Evolutionary conservation across 2,329 filamentous ascomycete genomes (phyloP), one percentile per base, ranked within the genome.

Genomic region (Fonsecaea monophora): DNA sequence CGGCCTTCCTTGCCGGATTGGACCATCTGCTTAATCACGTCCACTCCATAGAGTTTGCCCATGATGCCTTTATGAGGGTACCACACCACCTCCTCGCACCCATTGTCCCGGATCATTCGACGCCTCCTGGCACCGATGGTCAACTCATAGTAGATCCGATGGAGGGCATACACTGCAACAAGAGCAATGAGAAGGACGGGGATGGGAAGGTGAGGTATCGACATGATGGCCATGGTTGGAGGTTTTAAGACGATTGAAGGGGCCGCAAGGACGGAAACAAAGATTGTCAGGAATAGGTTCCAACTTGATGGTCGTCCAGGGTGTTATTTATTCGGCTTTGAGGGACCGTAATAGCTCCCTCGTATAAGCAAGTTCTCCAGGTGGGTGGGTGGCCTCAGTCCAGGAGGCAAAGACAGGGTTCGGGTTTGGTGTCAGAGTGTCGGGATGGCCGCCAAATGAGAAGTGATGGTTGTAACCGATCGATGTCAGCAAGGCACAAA

Each of bases 1-100:
- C 62, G 57, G 12, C 71, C 71, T 21, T 68, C 58, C 50, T 67
- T 69, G 18, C 40, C 66, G 2, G 68, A 61, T 12, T 53, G 12
- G 55, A 71, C 38, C 50, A 66, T 67, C 40, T 65, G 59, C 64
- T 68, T 66, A 45, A 73, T 68, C 10, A 70, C 54, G 38, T 73
- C 71, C 42, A 65, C 50, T 12, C 71, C 71, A 32, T 65, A 65
- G 38, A 71, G 42, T 9, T 70, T 69, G n/a, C 71, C 71, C 38
- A 66, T 21, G 32, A 73, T 60, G 34, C 71, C 87, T 62, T 80
- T 80, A 75, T 86, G 82, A 3, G 83, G 83, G 67, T 81, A 83
- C 2, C 75, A 72, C 15, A 77, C 73, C n/a, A 80, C 78, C 8
- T 80, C 79, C 57, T 83, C 76, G 73, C 85, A 86, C 56, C 83